Evolutionary conservation across 306 rosid genomes (phyloP), one percentile per base, ranked within the genome.

Genomic region (Bauhinia variegata): DNA sequence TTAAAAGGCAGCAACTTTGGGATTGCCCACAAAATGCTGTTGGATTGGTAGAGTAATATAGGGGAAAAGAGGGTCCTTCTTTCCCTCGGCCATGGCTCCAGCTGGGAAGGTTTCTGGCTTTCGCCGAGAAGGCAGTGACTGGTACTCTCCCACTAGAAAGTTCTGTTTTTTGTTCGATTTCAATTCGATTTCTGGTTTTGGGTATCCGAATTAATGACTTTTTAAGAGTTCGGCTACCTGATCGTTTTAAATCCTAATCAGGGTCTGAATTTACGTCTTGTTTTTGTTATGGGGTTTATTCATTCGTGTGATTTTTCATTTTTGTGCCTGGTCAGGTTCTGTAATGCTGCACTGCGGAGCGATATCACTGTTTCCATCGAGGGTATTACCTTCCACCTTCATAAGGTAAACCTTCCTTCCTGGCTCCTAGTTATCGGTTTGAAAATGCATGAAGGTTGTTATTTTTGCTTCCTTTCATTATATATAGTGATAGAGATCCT

Each of bases 81-180:
- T 78, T 57, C 71, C 65, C 65, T 77, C 68, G 50, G 18, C 86
- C 68, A 92, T 89, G 96, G 85, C 98, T 87, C 96, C 91, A 48
- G 64, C 84, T 32, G 81, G 76, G 68, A 92, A 89, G 83, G 75
- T 81, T 82, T 86, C 93, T 51, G 96, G 78, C 81, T 92, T 92
- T 79, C 74, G 67, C 71, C 69, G 82, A 63, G 63, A 92, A 84
- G 96, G 91, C 78, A 80, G 79, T 80, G 79, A 84, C 75, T 89
- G 98, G 98, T 92, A 87, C 44, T 71, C 7, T 42, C 32, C 54
- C 65, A 65, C 61, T 52, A 15, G 11, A 67, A 54, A 71, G 33
- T 17, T 49, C 23, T 9, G 58, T n/a, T 16, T 56, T 61, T 44
- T 0, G 16, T 41, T 39, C 11, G 36, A 15, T 10, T 50, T 7